phyloP scores from a whole-genome alignment of 1,284 basidiomycete genomes.

The Fistulina hepatica region DNA sequence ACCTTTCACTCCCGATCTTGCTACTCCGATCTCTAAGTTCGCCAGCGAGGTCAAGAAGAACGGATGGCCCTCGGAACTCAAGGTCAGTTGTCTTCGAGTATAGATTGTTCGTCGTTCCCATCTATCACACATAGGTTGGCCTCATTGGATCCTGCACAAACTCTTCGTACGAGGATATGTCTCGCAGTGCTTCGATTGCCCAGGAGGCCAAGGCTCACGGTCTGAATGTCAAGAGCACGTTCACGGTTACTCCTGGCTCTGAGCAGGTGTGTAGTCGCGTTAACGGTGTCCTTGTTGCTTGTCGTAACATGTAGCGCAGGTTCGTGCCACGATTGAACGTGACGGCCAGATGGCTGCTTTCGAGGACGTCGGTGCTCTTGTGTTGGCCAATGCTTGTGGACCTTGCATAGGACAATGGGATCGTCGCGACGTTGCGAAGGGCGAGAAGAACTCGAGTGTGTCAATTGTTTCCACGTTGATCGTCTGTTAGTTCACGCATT shows the following conservation, averaged over 20 bases:
- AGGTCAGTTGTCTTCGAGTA: too few species aligned
- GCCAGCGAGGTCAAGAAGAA: constrained; percentile 89
- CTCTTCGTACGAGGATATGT: constrained; percentile 99
- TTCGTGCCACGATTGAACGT: constrained; percentile 94
- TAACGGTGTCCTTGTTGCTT: not conserved
- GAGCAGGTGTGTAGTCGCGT: constrained; percentile 52
- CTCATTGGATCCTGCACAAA: constrained; percentile 99
- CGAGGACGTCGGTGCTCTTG: constrained; percentile 82
- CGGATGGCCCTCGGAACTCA: constrained; percentile 94
- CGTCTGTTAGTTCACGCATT: constrained; percentile 8
- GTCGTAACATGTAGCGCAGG: constrained; percentile 22
- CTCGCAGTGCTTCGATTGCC: constrained; percentile 90
- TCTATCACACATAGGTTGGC: too few species aligned
- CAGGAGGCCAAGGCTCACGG: constrained; percentile 83
- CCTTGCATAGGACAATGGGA: constrained; percentile 99
- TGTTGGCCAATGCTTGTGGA: constrained; percentile 97
- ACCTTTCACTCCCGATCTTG: constrained; percentile 94
- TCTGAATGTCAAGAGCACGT: constrained; percentile 83
- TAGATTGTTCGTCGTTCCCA: too few species aligned
- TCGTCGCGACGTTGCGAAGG: constrained; percentile 92
- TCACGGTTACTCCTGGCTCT: constrained; percentile 96
- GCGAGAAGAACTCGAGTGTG: constrained; percentile 87
- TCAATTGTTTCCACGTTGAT: constrained; percentile 9
- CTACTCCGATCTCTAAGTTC: constrained; percentile 95
- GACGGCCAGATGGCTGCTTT: constrained; percentile 90